A percentile compares a stretch with the other conserved stretches of the same genome.
Evolutionary conservation across 2,329 filamentous ascomycete species (phyloP).

Genomic region (Aspergillus sp.): DNA sequence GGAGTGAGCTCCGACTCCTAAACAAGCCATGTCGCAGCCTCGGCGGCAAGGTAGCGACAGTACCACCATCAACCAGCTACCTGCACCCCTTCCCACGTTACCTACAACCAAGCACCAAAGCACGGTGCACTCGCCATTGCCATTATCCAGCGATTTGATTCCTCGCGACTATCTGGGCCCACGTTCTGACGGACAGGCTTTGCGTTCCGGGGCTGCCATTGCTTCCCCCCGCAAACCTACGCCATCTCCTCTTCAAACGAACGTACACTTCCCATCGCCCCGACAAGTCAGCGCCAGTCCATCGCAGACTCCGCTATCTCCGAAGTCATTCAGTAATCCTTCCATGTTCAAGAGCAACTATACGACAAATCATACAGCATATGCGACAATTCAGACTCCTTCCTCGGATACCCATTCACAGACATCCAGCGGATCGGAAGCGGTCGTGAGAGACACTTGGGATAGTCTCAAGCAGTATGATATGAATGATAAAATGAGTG

Average conservation of each 20-base stretch:
- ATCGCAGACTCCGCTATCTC: constrained; percentile 32
- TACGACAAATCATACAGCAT: constrained; percentile 27
- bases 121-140: constrained; percentile 17
- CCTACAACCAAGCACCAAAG: constrained; percentile 14
- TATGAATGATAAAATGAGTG: constrained; percentile 23
- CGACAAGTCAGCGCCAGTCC: constrained; percentile 24
- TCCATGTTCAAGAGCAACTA: constrained; percentile 26
- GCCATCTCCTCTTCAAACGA: constrained; percentile 36
- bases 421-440: constrained; percentile 19
- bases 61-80: constrained; percentile 18
- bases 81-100: constrained; percentile 10
- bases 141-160: constrained; percentile 30
- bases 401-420: constrained; percentile 26
- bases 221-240: constrained; percentile 30
- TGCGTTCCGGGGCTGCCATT: constrained; percentile 25
- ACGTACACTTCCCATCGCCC: constrained; percentile 24
- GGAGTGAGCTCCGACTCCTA: constrained; percentile 20
- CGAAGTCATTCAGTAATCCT: constrained; percentile 25
- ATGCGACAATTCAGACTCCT: constrained; percentile 35
- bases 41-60: constrained; percentile 35
- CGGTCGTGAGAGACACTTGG: constrained; percentile 16
- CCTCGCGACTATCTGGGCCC: constrained; percentile 39
- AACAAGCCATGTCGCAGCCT: constrained; percentile 39
- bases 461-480: constrained; percentile 26
- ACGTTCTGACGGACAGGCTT: constrained; percentile 30